These are phyloP conservation scores for Tylopilus subfusipes DNA, from an alignment of 768 basidiomycete genomes.

Conservation along the genomic window DNA sequence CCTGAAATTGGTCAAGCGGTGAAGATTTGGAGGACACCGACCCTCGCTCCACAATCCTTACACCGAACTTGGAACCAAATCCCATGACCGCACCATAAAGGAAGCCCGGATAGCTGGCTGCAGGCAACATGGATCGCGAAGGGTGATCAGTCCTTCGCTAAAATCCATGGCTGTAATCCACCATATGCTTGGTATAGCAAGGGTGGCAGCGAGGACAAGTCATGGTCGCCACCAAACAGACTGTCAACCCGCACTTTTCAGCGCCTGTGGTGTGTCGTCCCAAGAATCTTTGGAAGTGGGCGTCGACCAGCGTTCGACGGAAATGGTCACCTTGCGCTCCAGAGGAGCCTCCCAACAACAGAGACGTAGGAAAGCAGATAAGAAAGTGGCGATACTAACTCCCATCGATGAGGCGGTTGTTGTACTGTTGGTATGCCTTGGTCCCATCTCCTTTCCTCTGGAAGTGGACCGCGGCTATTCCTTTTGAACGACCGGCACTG, in stretches of 20 bases:
- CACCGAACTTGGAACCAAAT: slow-evolving; percentile 33
- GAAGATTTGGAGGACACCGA: slow-evolving; percentile 29
- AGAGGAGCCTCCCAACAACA: slow-evolving; percentile 20
- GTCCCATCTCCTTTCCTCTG: slow-evolving; percentile 81
- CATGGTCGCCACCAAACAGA: slow-evolving; percentile 27
- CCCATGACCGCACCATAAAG: slow-evolving; percentile 31
- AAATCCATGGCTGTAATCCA: slow-evolving; percentile 27
- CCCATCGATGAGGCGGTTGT: slow-evolving; percentile 99
- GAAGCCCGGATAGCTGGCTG: slow-evolving; percentile 21
- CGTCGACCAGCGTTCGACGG: slow-evolving; percentile 23
- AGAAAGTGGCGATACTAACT: slow-evolving; percentile 85
- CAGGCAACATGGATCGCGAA: slow-evolving; percentile 24
- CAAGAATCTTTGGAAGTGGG: slow-evolving; percentile 20
- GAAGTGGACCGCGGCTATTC: slow-evolving; percentile 85
- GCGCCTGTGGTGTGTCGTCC: slow-evolving; percentile 25
- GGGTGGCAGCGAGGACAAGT: slow-evolving; percentile 29
- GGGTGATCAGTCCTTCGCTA: slow-evolving; percentile 29
- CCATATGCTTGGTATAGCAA: slow-evolving; percentile 12
- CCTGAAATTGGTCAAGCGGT: slow-evolving; percentile 35
- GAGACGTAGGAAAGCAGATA: slow-evolving; percentile 34
- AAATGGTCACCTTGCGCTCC: slow-evolving; percentile 16
- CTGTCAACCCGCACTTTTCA: slow-evolving; percentile 31
- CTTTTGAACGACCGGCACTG: slow-evolving; percentile 82
- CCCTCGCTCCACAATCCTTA: slow-evolving; percentile 31
- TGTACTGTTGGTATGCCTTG: slow-evolving; percentile 91